These are phyloP conservation scores for Jaltomata sinuosa DNA, from an alignment of 257 asterid species.

Conservation along the genomic window DNA sequence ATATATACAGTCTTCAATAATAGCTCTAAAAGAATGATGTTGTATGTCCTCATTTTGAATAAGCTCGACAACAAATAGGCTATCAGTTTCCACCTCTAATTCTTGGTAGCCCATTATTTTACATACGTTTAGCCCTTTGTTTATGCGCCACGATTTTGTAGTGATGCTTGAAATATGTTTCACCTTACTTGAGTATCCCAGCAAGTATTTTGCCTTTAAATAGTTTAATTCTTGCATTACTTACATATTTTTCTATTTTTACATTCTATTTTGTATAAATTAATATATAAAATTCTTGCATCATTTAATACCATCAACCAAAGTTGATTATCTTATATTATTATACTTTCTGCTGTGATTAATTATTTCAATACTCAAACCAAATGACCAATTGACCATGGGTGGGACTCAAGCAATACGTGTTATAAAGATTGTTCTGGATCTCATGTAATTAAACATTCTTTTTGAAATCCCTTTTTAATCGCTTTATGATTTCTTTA, in stretches of 20 bases:
- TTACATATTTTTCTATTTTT: background rate
- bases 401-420: background rate
- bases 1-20: background rate
- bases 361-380: background rate
- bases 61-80: background rate
- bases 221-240: background rate
- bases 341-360: background rate
- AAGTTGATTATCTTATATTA: background rate
- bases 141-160: background rate
- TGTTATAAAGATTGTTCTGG: conserved; percentile 9
- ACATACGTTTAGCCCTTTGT: background rate
- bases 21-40: background rate
- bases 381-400: background rate
- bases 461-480: background rate
- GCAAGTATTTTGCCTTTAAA: background rate
- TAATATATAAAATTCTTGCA: background rate
- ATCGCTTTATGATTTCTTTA: conserved; percentile 24
- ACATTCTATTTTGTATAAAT: background rate
- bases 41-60: background rate
- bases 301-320: background rate
- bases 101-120: background rate
- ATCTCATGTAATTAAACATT: conserved; percentile 15
- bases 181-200: too few species aligned
- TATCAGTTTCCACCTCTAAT: background rate
- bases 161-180: too few species aligned